Conservation (phyloP, 305 asterid genomes). For the Rubia tinctorum region DNA sequence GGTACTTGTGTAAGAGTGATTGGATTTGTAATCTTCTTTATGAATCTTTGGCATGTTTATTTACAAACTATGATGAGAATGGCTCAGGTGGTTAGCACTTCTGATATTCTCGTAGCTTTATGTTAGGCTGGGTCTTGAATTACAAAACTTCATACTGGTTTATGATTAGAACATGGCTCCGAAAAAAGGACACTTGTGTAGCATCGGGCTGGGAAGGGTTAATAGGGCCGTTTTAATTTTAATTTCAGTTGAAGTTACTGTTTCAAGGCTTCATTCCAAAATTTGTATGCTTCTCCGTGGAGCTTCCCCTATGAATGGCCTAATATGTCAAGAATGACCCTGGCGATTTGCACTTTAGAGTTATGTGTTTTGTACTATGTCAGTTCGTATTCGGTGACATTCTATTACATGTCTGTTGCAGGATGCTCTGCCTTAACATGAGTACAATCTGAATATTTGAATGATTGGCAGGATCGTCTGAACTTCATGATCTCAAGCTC, state of each 20-base stretch:
- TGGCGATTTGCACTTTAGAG: too few species aligned
- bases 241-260: background rate
- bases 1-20: too few species aligned
- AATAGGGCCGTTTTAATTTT: background rate
- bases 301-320: background rate
- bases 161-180: background rate
- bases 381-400: constrained; percentile 25
- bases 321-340: background rate
- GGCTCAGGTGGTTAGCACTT: background rate
- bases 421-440: constrained; percentile 69
- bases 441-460: constrained; percentile 78
- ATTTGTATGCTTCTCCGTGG: background rate
- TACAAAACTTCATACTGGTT: background rate
- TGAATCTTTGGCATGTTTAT: background rate
- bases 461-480: constrained; percentile 77
- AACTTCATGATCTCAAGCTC: constrained; percentile 34
- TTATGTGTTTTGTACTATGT: background rate
- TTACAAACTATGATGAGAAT: background rate
- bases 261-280: background rate
- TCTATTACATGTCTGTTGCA: constrained; percentile 54
- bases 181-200: background rate
- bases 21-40: too few species aligned
- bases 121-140: background rate
- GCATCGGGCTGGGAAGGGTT: background rate
- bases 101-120: background rate